phyloP scores from a whole-genome alignment of 225 moss, liverwort and hornwort species.

The Marchantia paleacea region DNA sequence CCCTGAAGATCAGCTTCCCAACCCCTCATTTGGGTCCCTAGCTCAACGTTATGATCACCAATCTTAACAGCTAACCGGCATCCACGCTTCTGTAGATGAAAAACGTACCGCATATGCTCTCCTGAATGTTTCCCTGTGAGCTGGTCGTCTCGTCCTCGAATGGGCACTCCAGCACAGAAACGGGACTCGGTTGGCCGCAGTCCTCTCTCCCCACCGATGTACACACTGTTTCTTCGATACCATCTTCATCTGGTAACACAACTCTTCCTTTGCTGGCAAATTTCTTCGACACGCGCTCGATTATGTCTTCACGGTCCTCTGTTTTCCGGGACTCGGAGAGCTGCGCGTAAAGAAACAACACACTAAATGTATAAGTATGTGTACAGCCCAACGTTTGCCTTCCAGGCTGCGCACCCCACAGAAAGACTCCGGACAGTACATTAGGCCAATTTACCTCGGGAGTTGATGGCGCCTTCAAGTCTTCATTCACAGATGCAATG shows the following conservation, averaged over 20 bases:
- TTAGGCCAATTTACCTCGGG: constrained; percentile 7
- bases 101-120: constrained; percentile 54
- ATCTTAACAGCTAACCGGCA: not conserved
- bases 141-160: constrained; percentile 75
- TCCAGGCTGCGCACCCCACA: too few relatives aligned
- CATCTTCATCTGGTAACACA: constrained; percentile 44
- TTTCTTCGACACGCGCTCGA: constrained; percentile 38
- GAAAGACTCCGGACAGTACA: not conserved
- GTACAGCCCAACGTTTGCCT: not conserved
- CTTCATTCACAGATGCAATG: not conserved
- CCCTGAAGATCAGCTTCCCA: not conserved
- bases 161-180: constrained; percentile 71
- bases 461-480: constrained; percentile 11
- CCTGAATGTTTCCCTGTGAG: constrained; percentile 59
- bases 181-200: constrained; percentile 74
- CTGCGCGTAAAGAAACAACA: constrained; percentile 18
- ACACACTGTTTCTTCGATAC: constrained; percentile 35
- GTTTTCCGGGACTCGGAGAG: constrained; percentile 35
- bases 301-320: constrained; percentile 40
- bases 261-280: constrained; percentile 36
- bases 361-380: not conserved
- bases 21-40: not conserved
- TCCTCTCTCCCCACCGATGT: constrained; percentile 49
- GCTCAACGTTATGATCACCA: not conserved
- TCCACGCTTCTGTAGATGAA: not conserved